Evolutionary conservation across 352 stramenopile genomes (phyloP), one percentile per base, ranked within the genome.

Genomic region (Plasmopara halstedii): DNA sequence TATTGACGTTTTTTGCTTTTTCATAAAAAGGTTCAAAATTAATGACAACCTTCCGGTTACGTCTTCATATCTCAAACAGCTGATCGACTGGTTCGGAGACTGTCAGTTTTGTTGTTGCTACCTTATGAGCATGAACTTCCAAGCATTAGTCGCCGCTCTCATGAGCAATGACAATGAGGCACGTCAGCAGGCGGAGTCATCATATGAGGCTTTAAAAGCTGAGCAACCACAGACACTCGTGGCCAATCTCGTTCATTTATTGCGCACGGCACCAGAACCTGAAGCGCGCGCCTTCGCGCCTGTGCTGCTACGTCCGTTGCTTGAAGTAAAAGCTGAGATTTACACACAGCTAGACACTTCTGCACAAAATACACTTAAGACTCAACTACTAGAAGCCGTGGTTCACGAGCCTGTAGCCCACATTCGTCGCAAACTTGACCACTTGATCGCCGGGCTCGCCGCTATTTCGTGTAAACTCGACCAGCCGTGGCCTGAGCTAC

Each of bases 341-440:
- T 90, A 89, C 65, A 61, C 63, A 15, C 44, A 74, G 42, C 64
- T 90, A 32, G 71, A 90, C 36, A 58, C 56, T 17, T n/a, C 56
- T 19, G 46, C 73, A 25, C 75, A 86, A 56, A 37, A 45, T 22
- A 58, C 58, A 27, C 57, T 94, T 53, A 89, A 88, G 58, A 53
- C 54, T 36, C 67, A 91, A 61, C 64, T 94, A 48, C 62, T 94
- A 21, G 73, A 87, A 42, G 71, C 77, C 15, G 57, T 94, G 9
- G 51, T 57, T 19, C 49, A 41, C 26, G 82, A 94, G 55, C 70
- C 82, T 0, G 56, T 89, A 6, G 65, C 79, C 10, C 72, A 84
- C 51, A 74, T 94, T 49, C 82, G 82, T 25, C 82, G 80, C 54
- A 94, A 94, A 62, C 64, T 94, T 9, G 73, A 67, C 36, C 74